Conservation (phyloP, 2,329 filamentous ascomycete genomes). For the Aspergillus sp. region DNA sequence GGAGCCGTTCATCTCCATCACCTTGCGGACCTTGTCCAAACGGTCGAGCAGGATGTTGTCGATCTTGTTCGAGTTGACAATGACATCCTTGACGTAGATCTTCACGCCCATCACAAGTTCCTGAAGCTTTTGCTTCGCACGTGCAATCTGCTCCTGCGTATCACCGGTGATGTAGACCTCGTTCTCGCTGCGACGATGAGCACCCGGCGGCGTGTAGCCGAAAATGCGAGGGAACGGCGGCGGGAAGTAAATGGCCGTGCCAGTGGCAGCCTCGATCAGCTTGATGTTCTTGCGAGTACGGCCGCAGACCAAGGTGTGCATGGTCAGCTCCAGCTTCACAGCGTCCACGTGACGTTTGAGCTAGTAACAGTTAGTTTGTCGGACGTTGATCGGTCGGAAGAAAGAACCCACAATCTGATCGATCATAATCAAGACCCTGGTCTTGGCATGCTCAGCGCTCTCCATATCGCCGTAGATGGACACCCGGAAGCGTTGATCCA, state of each 20-base stretch:
- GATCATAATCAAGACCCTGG: constrained; percentile 92
- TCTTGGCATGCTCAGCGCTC: constrained; percentile 96
- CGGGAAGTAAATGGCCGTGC: constrained; percentile 97
- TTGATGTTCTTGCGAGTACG: constrained; percentile 97
- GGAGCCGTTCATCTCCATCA: constrained; percentile 93
- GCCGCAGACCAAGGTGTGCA: constrained; percentile 90
- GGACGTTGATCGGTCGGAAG: constrained; percentile 6
- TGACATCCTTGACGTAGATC: constrained; percentile 87
- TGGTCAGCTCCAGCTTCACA: constrained; percentile 77
- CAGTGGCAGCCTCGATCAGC: constrained; percentile 90
- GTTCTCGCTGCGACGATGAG: constrained; percentile 77
- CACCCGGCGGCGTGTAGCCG: constrained; percentile 81
- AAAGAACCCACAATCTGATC: constrained; percentile 72
- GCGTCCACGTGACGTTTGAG: constrained; percentile 67
- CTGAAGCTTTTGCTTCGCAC: constrained; percentile 87
- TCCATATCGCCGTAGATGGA: constrained; percentile 95
- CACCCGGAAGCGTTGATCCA: constrained; percentile 86
- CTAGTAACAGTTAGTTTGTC: constrained; percentile 34
- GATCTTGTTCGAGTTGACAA: constrained; percentile 86
- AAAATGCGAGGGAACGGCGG: constrained; percentile 90
- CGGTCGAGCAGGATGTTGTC: constrained; percentile 90
- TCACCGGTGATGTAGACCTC: constrained; percentile 96
- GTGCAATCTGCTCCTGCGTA: constrained; percentile 76
- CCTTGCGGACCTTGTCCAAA: constrained; percentile 95
- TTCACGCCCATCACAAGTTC: constrained; percentile 80